phyloP scores from a whole-genome alignment of 2,329 filamentous ascomycete species.

The Epichloe glyceriae region DNA sequence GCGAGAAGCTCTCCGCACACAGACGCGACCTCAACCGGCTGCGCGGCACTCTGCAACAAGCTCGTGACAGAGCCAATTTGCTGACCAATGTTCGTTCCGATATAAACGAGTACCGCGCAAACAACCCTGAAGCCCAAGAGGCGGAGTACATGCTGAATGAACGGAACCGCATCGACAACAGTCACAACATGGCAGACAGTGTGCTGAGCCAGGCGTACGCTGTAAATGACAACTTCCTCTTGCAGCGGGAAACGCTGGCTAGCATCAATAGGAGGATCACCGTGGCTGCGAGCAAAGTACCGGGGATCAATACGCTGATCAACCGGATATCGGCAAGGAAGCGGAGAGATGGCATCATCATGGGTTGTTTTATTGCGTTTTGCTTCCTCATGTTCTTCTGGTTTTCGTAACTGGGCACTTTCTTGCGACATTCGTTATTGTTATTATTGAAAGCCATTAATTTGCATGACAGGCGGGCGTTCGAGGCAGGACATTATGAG shows the following conservation, averaged over 20 bases:
- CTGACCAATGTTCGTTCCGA: slow-evolving; percentile 83
- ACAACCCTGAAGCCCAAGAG: slow-evolving; percentile 71
- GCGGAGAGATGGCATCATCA: slow-evolving; percentile 84
- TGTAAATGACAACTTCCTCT: slow-evolving; percentile 78
- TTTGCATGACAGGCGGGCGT: slow-evolving; percentile 18
- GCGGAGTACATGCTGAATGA: slow-evolving; percentile 97
- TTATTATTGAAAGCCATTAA: slow-evolving; percentile 6
- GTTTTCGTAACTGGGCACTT: slow-evolving; percentile 40
- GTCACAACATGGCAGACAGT: slow-evolving; percentile 76
- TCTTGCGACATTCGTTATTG: neutral
- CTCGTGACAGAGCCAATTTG: slow-evolving; percentile 78
- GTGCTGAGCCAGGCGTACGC: slow-evolving; percentile 94
- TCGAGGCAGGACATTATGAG: slow-evolving; percentile 10
- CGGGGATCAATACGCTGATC: slow-evolving; percentile 85
- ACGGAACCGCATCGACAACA: slow-evolving; percentile 72
- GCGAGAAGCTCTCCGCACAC: slow-evolving; percentile 81
- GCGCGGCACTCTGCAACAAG: slow-evolving; percentile 57
- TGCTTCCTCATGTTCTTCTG: slow-evolving; percentile 82
- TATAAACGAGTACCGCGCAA: slow-evolving; percentile 75
- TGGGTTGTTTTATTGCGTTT: slow-evolving; percentile 81
- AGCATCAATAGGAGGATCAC: slow-evolving; percentile 88
- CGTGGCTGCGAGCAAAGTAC: slow-evolving; percentile 77
- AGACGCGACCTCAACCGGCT: slow-evolving; percentile 69
- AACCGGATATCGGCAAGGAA: slow-evolving; percentile 88
- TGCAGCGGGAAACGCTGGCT: slow-evolving; percentile 77